Conservation (phyloP, 176 grass and related monocot genomes). For the Phoenix roebelenii region DNA sequence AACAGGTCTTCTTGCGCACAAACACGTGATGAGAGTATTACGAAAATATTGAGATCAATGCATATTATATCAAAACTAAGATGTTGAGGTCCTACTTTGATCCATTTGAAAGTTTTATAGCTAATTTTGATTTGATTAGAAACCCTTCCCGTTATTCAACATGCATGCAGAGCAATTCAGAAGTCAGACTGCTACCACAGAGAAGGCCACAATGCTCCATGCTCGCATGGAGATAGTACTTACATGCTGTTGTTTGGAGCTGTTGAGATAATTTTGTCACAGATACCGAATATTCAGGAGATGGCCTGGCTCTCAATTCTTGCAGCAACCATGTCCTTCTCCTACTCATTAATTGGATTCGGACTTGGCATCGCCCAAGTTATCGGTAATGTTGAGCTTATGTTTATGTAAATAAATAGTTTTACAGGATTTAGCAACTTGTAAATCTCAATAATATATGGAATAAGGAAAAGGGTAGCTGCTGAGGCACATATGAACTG, state of each 20-base stretch:
- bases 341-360: conserved; percentile 58
- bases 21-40: no score
- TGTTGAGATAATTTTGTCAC: conserved; percentile 50
- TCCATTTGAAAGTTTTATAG: not conserved
- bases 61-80: not conserved
- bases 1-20: not conserved
- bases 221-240: conserved; percentile 33
- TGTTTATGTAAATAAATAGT: no score
- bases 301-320: conserved; percentile 76
- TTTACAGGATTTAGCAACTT: no score
- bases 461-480: no score
- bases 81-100: not conserved
- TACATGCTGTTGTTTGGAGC: conserved; percentile 65
- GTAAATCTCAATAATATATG: no score
- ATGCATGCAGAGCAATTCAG: conserved; percentile 41
- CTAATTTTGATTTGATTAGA: not conserved
- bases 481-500: no score
- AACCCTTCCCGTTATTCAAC: not conserved
- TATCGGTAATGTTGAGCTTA: conserved; percentile 24
- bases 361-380: conserved; percentile 44
- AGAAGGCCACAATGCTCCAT: conserved; percentile 48
- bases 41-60: not conserved
- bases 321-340: conserved; percentile 72
- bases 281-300: conserved; percentile 61
- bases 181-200: conserved; percentile 61